Evolutionary conservation across 495 filamentous ascomycete genomes (phyloP).

Genomic region (Cercophora samala): DNA sequence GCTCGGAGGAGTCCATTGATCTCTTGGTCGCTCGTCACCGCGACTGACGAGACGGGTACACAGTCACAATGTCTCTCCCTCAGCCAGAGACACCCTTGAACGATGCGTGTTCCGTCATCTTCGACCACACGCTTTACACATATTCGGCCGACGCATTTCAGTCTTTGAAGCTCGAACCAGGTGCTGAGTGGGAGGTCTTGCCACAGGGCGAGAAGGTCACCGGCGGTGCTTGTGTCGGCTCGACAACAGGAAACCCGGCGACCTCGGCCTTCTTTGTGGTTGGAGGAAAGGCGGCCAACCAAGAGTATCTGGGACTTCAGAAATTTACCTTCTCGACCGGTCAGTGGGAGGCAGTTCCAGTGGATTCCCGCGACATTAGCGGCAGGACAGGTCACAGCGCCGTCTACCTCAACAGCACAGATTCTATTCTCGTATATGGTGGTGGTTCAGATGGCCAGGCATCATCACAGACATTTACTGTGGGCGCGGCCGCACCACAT

Average conservation of each 20-base stretch:
- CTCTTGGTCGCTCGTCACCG: not conserved
- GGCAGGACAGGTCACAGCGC: slow-evolving; percentile 73
- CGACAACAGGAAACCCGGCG: slow-evolving; percentile 51
- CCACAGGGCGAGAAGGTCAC: slow-evolving; percentile 62
- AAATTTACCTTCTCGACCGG: slow-evolving; percentile 72
- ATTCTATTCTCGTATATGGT: slow-evolving; percentile 76
- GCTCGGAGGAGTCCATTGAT: slow-evolving; percentile 20
- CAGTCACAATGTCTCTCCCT: slow-evolving; percentile 57
- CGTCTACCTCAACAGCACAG: slow-evolving; percentile 65
- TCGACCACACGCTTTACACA: slow-evolving; percentile 80
- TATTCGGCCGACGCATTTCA: slow-evolving; percentile 75
- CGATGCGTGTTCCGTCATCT: slow-evolving; percentile 77
- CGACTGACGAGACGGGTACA: slow-evolving; percentile 13
- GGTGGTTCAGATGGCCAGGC: slow-evolving; percentile 54
- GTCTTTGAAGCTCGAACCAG: slow-evolving; percentile 62
- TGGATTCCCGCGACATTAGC: slow-evolving; percentile 54
- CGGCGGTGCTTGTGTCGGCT: slow-evolving; percentile 74
- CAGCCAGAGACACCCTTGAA: slow-evolving; percentile 61
- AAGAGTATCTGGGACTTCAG: slow-evolving; percentile 74
- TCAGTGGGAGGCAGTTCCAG: slow-evolving; percentile 68
- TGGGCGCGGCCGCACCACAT: slow-evolving; percentile 61
- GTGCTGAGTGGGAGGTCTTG: slow-evolving; percentile 67
- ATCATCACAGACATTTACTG: slow-evolving; percentile 73
- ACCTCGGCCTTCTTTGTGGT: slow-evolving; percentile 74
- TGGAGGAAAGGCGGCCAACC: slow-evolving; percentile 60